These are phyloP conservation scores for Tuber umbilicatum DNA, from an alignment of 495 filamentous ascomycete species.

Conservation along the genomic window DNA sequence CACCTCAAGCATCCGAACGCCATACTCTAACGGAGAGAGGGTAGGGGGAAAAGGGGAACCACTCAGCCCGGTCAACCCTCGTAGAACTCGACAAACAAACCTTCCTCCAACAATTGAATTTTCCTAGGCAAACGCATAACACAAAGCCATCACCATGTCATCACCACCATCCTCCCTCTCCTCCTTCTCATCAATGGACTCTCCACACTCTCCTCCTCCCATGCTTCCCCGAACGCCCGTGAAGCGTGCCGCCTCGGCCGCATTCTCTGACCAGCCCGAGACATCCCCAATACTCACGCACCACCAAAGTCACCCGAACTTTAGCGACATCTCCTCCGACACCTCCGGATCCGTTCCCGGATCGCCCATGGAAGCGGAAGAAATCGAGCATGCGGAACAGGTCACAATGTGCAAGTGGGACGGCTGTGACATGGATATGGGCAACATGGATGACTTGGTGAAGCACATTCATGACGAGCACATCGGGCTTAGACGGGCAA, in stretches of 20 bases:
- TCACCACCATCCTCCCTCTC: constrained; percentile 33
- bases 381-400: constrained; percentile 75
- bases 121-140: background rate
- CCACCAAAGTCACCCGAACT: constrained; percentile 42
- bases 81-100: background rate
- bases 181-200: constrained; percentile 27
- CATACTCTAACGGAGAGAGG: background rate
- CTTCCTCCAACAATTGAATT: background rate
- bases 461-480: constrained; percentile 90
- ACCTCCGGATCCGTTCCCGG: constrained; percentile 77
- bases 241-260: constrained; percentile 36
- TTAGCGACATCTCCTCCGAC: constrained; percentile 71
- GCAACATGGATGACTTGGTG: constrained; percentile 90
- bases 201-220: constrained; percentile 32
- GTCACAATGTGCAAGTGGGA: constrained; percentile 86
- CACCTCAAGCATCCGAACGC: constrained; percentile 1
- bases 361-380: constrained; percentile 61
- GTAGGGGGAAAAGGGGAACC: background rate
- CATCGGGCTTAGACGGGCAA: constrained; percentile 66
- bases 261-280: constrained; percentile 31
- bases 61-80: background rate
- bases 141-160: constrained; percentile 18
- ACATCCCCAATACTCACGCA: constrained; percentile 32
- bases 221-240: constrained; percentile 19
- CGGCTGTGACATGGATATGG: constrained; percentile 72